Conservation (phyloP, 2,329 filamentous ascomycete species). For the Venturia carpophila region DNA sequence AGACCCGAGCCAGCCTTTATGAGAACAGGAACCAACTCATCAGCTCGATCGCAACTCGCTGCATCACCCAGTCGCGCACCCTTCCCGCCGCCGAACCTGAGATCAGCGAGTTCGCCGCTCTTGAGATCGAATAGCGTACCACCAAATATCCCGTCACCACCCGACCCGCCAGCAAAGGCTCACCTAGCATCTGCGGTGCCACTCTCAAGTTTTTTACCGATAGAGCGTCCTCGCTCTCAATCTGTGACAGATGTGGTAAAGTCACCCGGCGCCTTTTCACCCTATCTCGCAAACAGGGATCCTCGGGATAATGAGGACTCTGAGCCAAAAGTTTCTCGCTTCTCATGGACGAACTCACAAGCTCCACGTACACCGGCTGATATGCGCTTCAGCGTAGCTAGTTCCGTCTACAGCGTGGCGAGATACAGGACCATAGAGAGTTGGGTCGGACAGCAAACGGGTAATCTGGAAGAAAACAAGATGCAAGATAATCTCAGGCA, state of each 20-base stretch:
- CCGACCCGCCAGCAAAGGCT: slow-evolving; percentile 47
- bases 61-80: slow-evolving; percentile 9
- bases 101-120: slow-evolving; percentile 24
- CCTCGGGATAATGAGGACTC: not conserved
- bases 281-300: slow-evolving; percentile 27
- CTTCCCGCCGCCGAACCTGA: slow-evolving; percentile 16
- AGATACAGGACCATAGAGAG: slow-evolving; percentile 36
- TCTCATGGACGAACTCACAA: slow-evolving; percentile 36
- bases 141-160: slow-evolving; percentile 29
- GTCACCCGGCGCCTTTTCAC: slow-evolving; percentile 63
- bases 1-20: slow-evolving; percentile 9
- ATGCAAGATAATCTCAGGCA: slow-evolving; percentile 28
- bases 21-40: slow-evolving; percentile 10
- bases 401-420: slow-evolving; percentile 29
- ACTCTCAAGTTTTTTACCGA: slow-evolving; percentile 62
- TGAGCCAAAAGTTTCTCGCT: slow-evolving; percentile 21
- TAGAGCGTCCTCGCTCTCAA: slow-evolving; percentile 73
- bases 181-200: slow-evolving; percentile 63
- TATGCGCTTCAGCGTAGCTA: slow-evolving; percentile 30
- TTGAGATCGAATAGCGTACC: slow-evolving; percentile 28
- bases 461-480: slow-evolving; percentile 31
- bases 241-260: slow-evolving; percentile 74
- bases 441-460: slow-evolving; percentile 35
- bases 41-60: slow-evolving; percentile 3
- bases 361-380: slow-evolving; percentile 34